A percentile compares a stretch with the other conserved stretches of the same genome.
These are phyloP conservation scores for Filosporella fistucella DNA, from an alignment of 495 filamentous ascomycete genomes.

Conservation along the genomic window DNA sequence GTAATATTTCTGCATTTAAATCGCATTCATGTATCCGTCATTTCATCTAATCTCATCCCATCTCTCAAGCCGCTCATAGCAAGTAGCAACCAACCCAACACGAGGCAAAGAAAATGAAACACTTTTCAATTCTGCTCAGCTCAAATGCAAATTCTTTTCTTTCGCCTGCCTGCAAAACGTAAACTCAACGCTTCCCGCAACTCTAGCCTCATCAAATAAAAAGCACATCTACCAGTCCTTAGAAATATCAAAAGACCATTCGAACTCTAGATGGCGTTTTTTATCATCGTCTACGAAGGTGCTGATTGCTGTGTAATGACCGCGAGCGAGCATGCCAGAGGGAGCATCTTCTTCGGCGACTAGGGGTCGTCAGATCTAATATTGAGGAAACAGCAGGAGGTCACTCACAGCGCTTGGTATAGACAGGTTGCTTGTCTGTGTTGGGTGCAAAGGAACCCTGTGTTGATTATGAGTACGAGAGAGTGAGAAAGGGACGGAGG, in stretches of 20 bases:
- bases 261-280: slow-evolving; percentile 78
- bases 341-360: slow-evolving; percentile 89
- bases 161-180: too few species aligned
- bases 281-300: slow-evolving; percentile 93
- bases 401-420: slow-evolving; percentile 85
- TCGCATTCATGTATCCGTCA: too few species aligned
- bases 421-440: slow-evolving; percentile 74
- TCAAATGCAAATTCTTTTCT: slow-evolving; percentile 1
- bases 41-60: too few species aligned
- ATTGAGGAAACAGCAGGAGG: not conserved
- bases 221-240: slow-evolving; percentile 73
- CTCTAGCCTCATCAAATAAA: too few species aligned
- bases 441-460: slow-evolving; percentile 85
- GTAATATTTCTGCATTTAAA: too few species aligned
- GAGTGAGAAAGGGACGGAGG: not conserved
- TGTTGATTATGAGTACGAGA: slow-evolving; percentile 14
- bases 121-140: too few species aligned
- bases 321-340: slow-evolving; percentile 80
- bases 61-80: too few species aligned
- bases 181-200: too few species aligned
- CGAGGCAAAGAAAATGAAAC: too few species aligned
- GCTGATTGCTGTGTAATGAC: slow-evolving; percentile 78
- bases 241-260: slow-evolving; percentile 90
- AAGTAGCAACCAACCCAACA: too few species aligned
- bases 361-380: slow-evolving; percentile 31